Evolutionary conservation across 352 stramenopile species (phyloP).

Genomic region (Phytophthora meadii): DNA sequence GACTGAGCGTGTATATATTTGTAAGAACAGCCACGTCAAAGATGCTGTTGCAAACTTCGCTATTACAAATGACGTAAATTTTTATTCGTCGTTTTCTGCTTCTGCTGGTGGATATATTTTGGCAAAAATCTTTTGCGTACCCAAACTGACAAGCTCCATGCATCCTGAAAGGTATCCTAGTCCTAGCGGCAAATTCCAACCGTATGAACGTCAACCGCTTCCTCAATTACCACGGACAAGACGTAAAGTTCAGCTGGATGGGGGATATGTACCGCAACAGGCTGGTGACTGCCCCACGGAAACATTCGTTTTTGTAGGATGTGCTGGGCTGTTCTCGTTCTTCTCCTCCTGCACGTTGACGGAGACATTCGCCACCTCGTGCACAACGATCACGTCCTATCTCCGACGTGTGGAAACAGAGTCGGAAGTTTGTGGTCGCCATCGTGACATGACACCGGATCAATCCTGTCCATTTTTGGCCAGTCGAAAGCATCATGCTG

Average conservation of each 20-base stretch:
- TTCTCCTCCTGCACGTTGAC: too few relatives aligned
- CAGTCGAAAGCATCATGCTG: background rate
- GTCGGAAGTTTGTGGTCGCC: too few relatives aligned
- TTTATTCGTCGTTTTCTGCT: background rate
- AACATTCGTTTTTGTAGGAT: too few relatives aligned
- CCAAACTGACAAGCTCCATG: background rate
- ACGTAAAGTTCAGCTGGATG: background rate
- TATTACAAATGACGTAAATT: background rate
- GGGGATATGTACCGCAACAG: too few relatives aligned
- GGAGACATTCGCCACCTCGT: too few relatives aligned
- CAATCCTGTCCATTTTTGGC: too few relatives aligned
- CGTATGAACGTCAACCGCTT: background rate
- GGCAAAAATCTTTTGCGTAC: slow-evolving; percentile 1
- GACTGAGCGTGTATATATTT: slow-evolving; percentile 23
- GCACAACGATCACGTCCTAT: too few relatives aligned
- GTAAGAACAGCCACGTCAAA: background rate
- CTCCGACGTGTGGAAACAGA: too few relatives aligned
- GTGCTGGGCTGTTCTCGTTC: too few relatives aligned
- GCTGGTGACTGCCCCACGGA: too few relatives aligned
- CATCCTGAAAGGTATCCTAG: background rate
- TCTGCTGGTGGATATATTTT: background rate
- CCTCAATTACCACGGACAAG: background rate
- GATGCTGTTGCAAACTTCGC: background rate
- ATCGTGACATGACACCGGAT: too few relatives aligned
- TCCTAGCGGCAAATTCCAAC: background rate